A percentile compares a stretch with the other conserved stretches of the same genome.
Evolutionary conservation across 2,329 filamentous ascomycete genomes (phyloP).

Genomic region (Fusarium humuli): DNA sequence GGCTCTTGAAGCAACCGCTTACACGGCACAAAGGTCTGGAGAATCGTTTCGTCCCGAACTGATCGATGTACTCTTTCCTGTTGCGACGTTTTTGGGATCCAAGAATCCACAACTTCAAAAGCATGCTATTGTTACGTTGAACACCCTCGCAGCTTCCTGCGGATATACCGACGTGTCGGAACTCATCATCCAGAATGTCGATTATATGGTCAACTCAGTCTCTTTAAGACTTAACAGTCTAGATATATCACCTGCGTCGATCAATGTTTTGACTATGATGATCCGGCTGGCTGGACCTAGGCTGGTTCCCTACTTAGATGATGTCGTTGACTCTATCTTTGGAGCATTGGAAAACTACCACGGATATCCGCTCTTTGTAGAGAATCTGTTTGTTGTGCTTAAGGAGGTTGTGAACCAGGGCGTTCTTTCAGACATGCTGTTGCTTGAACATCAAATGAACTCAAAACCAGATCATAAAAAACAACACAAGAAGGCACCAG

Average conservation of each 20-base stretch:
- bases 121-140: constrained; percentile 86
- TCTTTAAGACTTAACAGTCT: constrained; percentile 90
- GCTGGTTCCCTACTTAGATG: constrained; percentile 89
- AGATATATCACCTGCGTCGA: constrained; percentile 90
- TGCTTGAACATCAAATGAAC: constrained; percentile 57
- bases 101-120: constrained; percentile 73
- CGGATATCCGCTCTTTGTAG: constrained; percentile 87
- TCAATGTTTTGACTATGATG: constrained; percentile 95
- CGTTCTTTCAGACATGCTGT: constrained; percentile 66
- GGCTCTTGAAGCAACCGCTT: constrained; percentile 82
- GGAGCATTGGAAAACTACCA: constrained; percentile 94
- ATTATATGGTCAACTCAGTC: constrained; percentile 96
- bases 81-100: constrained; percentile 89
- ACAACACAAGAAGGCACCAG: constrained; percentile 46
- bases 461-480: constrained; percentile 59
- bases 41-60: constrained; percentile 83
- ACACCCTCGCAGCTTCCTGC: constrained; percentile 80
- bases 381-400: constrained; percentile 84
- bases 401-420: constrained; percentile 87
- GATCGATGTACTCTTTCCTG: constrained; percentile 89
- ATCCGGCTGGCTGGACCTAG: constrained; percentile 84
- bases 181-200: constrained; percentile 89
- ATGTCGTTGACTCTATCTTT: constrained; percentile 91
- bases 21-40: constrained; percentile 76
- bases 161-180: constrained; percentile 79